Evolutionary conservation across 2,329 filamentous ascomycete genomes (phyloP).

Genomic region (Sclerotinia trifoliorum): DNA sequence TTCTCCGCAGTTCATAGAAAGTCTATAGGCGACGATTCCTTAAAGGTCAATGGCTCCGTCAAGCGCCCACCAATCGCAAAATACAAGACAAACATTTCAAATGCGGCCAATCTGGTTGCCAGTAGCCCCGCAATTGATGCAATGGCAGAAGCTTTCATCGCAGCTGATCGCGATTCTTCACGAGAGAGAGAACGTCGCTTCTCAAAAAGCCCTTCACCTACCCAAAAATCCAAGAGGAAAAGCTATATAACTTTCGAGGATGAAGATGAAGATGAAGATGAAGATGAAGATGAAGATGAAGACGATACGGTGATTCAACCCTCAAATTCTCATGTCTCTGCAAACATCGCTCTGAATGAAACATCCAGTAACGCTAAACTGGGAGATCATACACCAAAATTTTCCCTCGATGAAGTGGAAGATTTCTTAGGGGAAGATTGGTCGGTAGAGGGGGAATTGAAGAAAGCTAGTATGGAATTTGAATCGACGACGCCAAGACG

Average conservation of each 20-base stretch:
- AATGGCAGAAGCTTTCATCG: constrained; percentile 51
- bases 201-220: constrained; percentile 35
- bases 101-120: constrained; percentile 19
- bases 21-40: constrained; percentile 21
- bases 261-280: neutral
- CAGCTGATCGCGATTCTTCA: constrained; percentile 43
- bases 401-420: constrained; percentile 29
- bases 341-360: constrained; percentile 42
- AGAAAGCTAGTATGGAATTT: constrained; percentile 32
- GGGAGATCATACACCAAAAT: neutral
- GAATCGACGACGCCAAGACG: neutral
- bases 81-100: constrained; percentile 27
- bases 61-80: constrained; percentile 27
- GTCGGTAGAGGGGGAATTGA: constrained; percentile 43
- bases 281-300: neutral
- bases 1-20: constrained; percentile 23
- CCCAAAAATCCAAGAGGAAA: neutral
- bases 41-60: constrained; percentile 20
- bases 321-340: neutral
- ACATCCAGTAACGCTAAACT: constrained; percentile 25
- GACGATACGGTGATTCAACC: neutral
- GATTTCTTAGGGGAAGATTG: constrained; percentile 39
- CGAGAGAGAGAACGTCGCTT: constrained; percentile 23
- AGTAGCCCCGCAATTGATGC: constrained; percentile 47
- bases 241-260: constrained; percentile 3